Conservation (phyloP, 306 rosid species). For the Malus sylvestris region DNA sequence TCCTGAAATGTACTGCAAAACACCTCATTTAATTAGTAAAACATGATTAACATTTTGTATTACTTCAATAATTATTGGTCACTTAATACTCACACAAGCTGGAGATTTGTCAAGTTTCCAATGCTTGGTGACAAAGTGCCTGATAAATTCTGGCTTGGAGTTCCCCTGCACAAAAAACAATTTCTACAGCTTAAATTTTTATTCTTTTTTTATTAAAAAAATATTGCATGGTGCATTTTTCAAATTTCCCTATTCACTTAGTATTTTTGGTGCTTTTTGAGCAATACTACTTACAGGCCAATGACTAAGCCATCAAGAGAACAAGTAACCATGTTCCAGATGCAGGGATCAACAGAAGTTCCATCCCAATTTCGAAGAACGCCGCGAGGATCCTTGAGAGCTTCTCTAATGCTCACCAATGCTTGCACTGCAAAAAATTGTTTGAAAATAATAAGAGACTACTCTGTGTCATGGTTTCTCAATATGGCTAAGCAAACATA, state of each 20-base stretch:
- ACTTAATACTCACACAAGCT: constrained; percentile 48
- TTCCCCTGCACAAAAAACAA: constrained; percentile 49
- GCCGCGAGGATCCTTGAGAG: constrained; percentile 55
- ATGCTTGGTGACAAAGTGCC: constrained; percentile 82
- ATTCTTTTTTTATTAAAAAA: neutral
- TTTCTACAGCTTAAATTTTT: neutral
- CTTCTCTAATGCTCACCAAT: constrained; percentile 42
- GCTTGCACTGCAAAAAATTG: constrained; percentile 51
- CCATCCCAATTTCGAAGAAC: constrained; percentile 67
- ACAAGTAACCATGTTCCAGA: constrained; percentile 83
- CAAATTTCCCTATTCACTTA: neutral
- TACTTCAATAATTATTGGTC: neutral
- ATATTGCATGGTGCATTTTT: neutral
- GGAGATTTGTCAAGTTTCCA: constrained; percentile 72
- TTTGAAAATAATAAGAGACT: neutral
- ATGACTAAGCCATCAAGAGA: constrained; percentile 58
- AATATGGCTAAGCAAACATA: neutral
- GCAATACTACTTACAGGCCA: constrained; percentile 46
- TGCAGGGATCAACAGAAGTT: constrained; percentile 89
- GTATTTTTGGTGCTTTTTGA: neutral
- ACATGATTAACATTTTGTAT: neutral
- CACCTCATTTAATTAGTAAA: neutral
- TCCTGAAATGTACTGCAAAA: constrained; percentile 60
- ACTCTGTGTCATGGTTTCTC: neutral
- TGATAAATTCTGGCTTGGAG: constrained; percentile 75